Evolutionary conservation across 2,329 filamentous ascomycete genomes (phyloP), one percentile per base, ranked within the genome.

Genomic region (Chrysoporthe deuterocubensis): DNA sequence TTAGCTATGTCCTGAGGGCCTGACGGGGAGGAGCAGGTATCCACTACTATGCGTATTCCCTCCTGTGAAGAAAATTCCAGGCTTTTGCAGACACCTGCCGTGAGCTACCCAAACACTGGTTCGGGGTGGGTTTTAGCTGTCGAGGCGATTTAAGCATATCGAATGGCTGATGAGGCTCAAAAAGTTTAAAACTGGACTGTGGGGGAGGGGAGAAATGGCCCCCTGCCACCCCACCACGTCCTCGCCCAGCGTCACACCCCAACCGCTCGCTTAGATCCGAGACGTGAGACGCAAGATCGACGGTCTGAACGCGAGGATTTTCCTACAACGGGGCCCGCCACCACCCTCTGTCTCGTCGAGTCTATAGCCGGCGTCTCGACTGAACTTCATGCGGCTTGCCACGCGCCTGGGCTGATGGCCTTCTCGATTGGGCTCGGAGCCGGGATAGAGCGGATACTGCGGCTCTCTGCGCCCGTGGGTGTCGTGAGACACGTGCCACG

Each of bases 251-350:
- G 18, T n/a, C n/a, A 32, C 16, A 50, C 46, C 32, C 48, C 37
- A 26, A 46, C 5, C 48, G 26, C 42, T 65, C 44, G 54, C 54
- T 65, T 58, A 7, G 57, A 66, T 14, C 42, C 62, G 64, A 69
- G 67, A 69, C 64, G 46, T 32, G 43, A 42, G 48, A 52, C 61
- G 64, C 67, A 69, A 37, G 67, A 69, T 69, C 67, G 46, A 58
- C 67, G 26, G 67, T 69, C 67, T 69, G 64, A 66, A 66, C 50
- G 50, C 46, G 64, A 40, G 42, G 65, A 62, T 59, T 52, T 37
- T 66, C 46, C 18, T 57, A 32, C 48, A 34, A 14, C 32, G 21
- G 32, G 14, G 26, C n/a, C 26, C 50, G 14, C 26, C 26, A n/a
- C 59, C 26, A 26, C 42, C 40, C 13, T 42, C 26, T 37, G 54